Base-by-base conservation (phyloP, 257 asterid genomes). In the Solanum chiquidenum region DNA sequence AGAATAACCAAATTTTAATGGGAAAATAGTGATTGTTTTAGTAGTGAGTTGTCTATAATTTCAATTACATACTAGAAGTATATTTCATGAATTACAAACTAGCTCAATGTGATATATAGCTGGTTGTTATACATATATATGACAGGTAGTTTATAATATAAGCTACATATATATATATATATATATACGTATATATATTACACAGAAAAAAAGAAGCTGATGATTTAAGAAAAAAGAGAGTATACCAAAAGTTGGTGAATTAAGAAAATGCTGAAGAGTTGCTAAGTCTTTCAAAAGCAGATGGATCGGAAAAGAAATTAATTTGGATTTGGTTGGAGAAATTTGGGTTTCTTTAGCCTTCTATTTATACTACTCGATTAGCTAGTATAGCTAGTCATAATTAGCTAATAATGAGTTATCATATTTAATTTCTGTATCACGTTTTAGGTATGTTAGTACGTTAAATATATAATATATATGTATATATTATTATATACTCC, bases 301-400 rank as follows among this genome's bases (percentile, higher is more conserved):
- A 31, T 1, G 94, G 31, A 29, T 29, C 31, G 31, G 87, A 91
- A 95, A 89, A 79, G 14, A 79, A 44, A 34, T 34, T 20, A 35
- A 13, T 44, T 95, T 44, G 68, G 71, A 79, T 79, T 89, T 66
- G 86, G 87, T 90, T 83, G 69, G 75, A 16, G 86, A 86, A 69
- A 93, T 62, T 12, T 76, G 88, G 89, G 90, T 44, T 88, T 92
- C 89, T 91, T 80, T 94, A 86, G 42, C 90, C 72, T 87, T 88
- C 82, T 75, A 94, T 93, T 93, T 98, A 94, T 97, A 95, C 95
- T 91, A 92, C 85, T 87, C 91, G 88, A 62, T 77, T 62, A 62
- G 71, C 31, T 62, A 29, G 77, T 74, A 37, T 74, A 37, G 14
- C 55, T 66, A n/a, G 27, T 75, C 79, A 7, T 29, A 40, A 12